Evolutionary conservation across 345 rosid species (phyloP).

Genomic region (Aurinia saxatilis): DNA sequence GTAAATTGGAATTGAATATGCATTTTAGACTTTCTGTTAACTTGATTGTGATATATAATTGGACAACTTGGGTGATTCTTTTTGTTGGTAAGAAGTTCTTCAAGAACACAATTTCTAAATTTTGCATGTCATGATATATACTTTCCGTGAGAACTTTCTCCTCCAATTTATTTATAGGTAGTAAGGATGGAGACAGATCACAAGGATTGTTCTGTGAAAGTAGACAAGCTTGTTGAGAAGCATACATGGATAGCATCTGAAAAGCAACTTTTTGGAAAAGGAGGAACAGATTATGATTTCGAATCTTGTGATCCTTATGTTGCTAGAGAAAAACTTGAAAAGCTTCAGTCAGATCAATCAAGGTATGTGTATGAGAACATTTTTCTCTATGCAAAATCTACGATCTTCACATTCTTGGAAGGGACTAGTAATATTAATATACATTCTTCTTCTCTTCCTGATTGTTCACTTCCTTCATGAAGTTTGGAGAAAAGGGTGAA

Average conservation of each 20-base stretch:
- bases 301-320: constrained; percentile 53
- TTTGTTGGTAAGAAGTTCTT: not conserved
- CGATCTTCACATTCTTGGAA: not conserved
- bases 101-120: not conserved
- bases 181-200: constrained; percentile 86
- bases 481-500: constrained; percentile 96
- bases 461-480: constrained; percentile 15
- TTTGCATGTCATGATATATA: constrained; percentile 10
- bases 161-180: constrained; percentile 35
- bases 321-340: constrained; percentile 84
- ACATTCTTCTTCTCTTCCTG: constrained; percentile 7
- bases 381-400: not conserved
- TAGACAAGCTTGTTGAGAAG: constrained; percentile 86
- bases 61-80: no score
- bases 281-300: constrained; percentile 96
- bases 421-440: not conserved
- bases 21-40: no score
- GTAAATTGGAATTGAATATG: no score
- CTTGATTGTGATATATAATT: no score
- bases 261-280: constrained; percentile 87
- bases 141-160: constrained; percentile 6
- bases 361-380: constrained; percentile 35
- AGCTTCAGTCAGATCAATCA: constrained; percentile 81
- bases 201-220: constrained; percentile 74
- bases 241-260: constrained; percentile 94